phyloP scores from a whole-genome alignment of 352 stramenopile genomes.

The Heterotrichella gracilis region DNA sequence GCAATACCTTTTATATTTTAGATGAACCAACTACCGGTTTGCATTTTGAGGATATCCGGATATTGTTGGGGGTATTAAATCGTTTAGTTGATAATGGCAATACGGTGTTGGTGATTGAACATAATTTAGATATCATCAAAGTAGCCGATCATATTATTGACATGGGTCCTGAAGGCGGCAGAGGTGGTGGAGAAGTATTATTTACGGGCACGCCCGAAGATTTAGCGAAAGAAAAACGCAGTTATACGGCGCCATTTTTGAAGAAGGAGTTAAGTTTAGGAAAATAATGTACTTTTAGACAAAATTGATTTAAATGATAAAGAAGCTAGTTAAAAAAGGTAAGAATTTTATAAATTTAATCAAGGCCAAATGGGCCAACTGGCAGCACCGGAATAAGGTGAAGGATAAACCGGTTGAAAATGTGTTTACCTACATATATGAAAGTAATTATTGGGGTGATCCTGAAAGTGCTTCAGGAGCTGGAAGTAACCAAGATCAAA shows the following conservation, averaged over 20 bases:
- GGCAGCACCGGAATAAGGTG: too few relatives aligned
- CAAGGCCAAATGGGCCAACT: too few relatives aligned
- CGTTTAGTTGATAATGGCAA: background rate
- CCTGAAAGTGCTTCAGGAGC: conserved; percentile 9
- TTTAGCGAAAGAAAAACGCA: background rate
- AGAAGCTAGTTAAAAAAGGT: too few relatives aligned
- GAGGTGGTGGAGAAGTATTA: background rate
- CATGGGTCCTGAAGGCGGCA: background rate
- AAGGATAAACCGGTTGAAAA: too few relatives aligned
- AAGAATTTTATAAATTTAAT: too few relatives aligned
- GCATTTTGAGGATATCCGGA: conserved; percentile 1
- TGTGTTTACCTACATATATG: conserved; percentile 10
- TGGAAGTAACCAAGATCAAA: conserved; percentile 11
- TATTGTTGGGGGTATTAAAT: background rate
- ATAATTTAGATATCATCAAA: conserved; percentile 8
- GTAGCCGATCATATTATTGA: conserved; percentile 2
- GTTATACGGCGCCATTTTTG: conserved; percentile 2
- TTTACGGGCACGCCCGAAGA: background rate
- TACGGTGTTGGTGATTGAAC: background rate
- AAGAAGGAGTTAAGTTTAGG: conserved; percentile 6
- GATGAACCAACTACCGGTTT: background rate
- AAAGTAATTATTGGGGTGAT: background rate
- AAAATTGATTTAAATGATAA: too few relatives aligned
- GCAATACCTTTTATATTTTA: conserved; percentile 6
- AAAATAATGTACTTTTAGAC: too few relatives aligned